These are phyloP conservation scores for Ilex paraguariensis DNA, from an alignment of 305 asterid species.

Conservation along the genomic window DNA sequence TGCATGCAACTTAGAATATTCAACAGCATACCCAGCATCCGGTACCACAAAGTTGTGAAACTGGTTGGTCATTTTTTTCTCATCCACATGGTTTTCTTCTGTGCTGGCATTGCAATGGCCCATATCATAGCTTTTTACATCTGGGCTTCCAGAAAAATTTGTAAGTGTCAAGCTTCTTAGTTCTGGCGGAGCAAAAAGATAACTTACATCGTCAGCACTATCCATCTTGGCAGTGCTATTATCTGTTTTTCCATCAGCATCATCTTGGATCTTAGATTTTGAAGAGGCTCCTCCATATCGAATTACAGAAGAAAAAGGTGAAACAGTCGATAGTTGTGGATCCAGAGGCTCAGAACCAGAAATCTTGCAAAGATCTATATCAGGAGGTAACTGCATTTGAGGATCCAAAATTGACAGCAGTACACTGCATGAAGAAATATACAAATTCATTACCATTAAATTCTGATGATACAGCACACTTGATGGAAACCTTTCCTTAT, in stretches of 20 bases:
- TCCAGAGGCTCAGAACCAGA: slow-evolving; percentile 41
- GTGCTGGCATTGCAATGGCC: slow-evolving; percentile 30
- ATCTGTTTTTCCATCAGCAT: slow-evolving; percentile 54
- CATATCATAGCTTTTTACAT: slow-evolving; percentile 37
- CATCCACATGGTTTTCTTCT: slow-evolving; percentile 27
- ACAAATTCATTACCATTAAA: slow-evolving; percentile 24
- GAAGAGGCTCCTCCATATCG: slow-evolving; percentile 42
- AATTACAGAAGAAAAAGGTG: slow-evolving; percentile 36
- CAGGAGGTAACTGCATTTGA: slow-evolving; percentile 88
- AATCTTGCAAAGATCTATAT: slow-evolving; percentile 56
- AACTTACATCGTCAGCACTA: slow-evolving; percentile 63
- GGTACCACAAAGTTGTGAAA: slow-evolving; percentile 21
- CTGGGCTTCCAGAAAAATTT: slow-evolving; percentile 43
- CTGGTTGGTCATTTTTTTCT: slow-evolving; percentile 29
- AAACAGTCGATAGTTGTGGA: slow-evolving; percentile 31
- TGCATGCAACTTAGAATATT: slow-evolving; percentile 47
- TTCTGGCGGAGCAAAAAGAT: slow-evolving; percentile 90
- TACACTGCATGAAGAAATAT: slow-evolving; percentile 58
- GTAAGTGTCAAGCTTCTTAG: slow-evolving; percentile 57
- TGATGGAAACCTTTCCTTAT: too few species aligned
- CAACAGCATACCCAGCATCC: slow-evolving; percentile 37
- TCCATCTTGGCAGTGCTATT: slow-evolving; percentile 53
- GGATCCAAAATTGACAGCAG: slow-evolving; percentile 91
- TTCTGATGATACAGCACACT: not conserved
- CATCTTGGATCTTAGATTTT: slow-evolving; percentile 52